Conservation (phyloP, 805 yeast genomes). For the Saturnispora sanitii region DNA sequence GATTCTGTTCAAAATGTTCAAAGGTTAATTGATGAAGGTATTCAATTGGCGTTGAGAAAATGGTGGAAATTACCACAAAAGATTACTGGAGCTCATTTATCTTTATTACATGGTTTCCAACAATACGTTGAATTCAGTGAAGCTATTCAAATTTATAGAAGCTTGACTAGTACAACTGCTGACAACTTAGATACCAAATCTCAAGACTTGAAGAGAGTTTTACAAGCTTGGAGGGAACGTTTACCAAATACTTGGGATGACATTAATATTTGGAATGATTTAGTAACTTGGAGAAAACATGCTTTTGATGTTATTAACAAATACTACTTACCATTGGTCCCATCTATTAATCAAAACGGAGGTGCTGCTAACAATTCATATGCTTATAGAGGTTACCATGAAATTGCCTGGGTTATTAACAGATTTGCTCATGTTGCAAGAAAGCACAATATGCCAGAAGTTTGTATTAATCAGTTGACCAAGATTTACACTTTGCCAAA, state of each 20-base stretch:
- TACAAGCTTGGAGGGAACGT: slow-evolving; percentile 97
- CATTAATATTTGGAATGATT: slow-evolving; percentile 93
- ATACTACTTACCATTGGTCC: slow-evolving; percentile 87
- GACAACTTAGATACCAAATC: slow-evolving; percentile 87
- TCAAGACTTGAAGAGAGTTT: slow-evolving; percentile 86
- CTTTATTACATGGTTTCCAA: slow-evolving; percentile 87
- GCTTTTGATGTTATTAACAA: slow-evolving; percentile 94
- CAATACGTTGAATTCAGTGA: slow-evolving; percentile 97
- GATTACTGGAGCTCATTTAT: slow-evolving; percentile 74
- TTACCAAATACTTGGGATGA: slow-evolving; percentile 97
- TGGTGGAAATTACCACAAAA: slow-evolving; percentile 85
- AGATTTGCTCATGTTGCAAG: slow-evolving; percentile 98
- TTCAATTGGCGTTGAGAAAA: slow-evolving; percentile 80
- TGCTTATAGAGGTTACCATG: slow-evolving; percentile 96
- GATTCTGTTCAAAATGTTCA: slow-evolving; percentile 80
- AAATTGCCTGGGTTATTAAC: slow-evolving; percentile 97
- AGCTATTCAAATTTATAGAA: slow-evolving; percentile 87
- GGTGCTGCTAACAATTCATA: slow-evolving; percentile 76
- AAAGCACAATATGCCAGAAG: slow-evolving; percentile 94
- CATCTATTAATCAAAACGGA: slow-evolving; percentile 65
- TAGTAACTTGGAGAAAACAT: slow-evolving; percentile 98
- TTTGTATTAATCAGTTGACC: slow-evolving; percentile 84
- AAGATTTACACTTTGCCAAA: slow-evolving; percentile 93
- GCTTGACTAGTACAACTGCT: slow-evolving; percentile 80
- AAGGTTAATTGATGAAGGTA: slow-evolving; percentile 88